Base-by-base conservation (phyloP, 2,329 filamentous ascomycete genomes). In the Trichoderma lentiforme region DNA sequence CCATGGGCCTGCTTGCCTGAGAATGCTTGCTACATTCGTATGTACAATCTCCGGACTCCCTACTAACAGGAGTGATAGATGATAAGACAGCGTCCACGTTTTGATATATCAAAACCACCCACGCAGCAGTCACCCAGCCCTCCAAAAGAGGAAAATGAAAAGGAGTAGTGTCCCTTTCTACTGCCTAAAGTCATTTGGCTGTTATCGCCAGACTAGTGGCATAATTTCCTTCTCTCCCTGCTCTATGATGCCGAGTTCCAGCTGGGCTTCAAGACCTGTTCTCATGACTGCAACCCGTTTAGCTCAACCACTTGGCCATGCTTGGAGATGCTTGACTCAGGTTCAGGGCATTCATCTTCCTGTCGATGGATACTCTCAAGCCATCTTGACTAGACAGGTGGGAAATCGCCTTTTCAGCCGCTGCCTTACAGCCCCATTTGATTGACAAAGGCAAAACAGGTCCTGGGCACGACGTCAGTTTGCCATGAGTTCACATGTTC, bases 31-130 rank as follows among this genome's bases (percentile, higher is more conserved):
- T 61, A 11, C 21, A 47, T 36, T 43, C 30, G 51, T 39, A 43
- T 21, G 34, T 67, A 67, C 53, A 67, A 67, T 67, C 26, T 67
- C 64, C 53, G 65, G 26, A 18, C 53, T 69, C 56, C 65, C 7
- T 32, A 34, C 56, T 69, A 51, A 61, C 36, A 30, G 36, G n/a
- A 69, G 28, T 51, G 36, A 61, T 26, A 51, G 56, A 58, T 67
- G 64, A 67, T 39, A 43, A 28, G 24, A 67, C 32, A 12, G 7
- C 64, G 34, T 53, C 51, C 53, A 30, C 9, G 26, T n/a, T n/a
- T 30, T 32, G 53, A 43, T 30, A 32, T 58, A 26, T 15, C 65
- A 60, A 68, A 43, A 32, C 24, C 11, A 21, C 15, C 24, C 36
- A 57, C 64, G 24, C 21, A 39, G 4, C 34, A 26, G 43, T 68